Base-by-base conservation (phyloP, 106 monocot species). In the Allium fistulosum region DNA sequence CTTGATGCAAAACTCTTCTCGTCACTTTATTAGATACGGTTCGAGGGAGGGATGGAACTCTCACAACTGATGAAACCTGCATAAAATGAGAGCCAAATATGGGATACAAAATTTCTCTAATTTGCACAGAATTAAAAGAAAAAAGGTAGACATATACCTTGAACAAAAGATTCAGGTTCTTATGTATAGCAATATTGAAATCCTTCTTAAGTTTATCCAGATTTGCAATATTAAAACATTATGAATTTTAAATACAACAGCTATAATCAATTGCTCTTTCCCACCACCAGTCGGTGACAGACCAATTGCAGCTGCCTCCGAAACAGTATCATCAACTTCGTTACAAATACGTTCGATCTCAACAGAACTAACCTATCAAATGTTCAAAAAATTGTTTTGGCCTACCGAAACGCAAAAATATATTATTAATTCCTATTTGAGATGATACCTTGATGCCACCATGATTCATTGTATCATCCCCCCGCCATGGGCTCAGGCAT, bases 1-100 rank as follows among this genome's bases (percentile, higher is more conserved):
- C 80, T 55, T 87, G 61, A 15, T 86, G 71, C 27, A 97, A 57
- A 71, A 97, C 84, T 74, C 92, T 88, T 80, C 96, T 82, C 88
- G 89, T 89, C 52, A 96, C 88, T 76, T 96, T 96, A 64, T 96
- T 96, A 26, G 96, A 86, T 11, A 88, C 91, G 61, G 96, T 96
- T 74, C 96, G 80, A 17, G 96, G 92, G 69, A 97, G 92, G 14
- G 82, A 84, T 49, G 85, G 82, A 11, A 92, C 77, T 9, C 57
- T 58, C 17, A 88, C 75, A 57, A 92, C 84, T 58, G 77, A 82
- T 59, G 88, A 81, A 74, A 88, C 92, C 95, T 96, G 80, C 57
- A 82, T 60, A 28, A 53, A 51, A 27, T 5, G 56, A 11, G 18
- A 18, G 16, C 48, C 27, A 70, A 64, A 65, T 22, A 61, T 45